A percentile compares a stretch with the other conserved stretches of the same genome.
phyloP scores from a whole-genome alignment of 2,329 filamentous ascomycete species.

The Cladosporium sp. region DNA sequence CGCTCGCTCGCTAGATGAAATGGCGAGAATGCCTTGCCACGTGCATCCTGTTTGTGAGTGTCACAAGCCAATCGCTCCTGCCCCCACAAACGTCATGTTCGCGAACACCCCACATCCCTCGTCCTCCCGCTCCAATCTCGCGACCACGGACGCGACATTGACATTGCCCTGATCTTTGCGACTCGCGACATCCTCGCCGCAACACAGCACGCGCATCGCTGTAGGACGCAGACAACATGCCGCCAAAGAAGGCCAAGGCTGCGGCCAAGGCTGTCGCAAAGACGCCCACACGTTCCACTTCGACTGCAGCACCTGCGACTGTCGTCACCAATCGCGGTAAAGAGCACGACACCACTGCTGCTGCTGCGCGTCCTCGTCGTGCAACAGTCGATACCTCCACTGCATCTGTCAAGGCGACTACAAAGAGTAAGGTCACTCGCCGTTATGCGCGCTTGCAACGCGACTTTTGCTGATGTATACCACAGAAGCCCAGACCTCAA shows the following conservation, averaged over 20 bases:
- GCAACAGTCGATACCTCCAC: neutral
- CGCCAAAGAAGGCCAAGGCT: constrained; percentile 19
- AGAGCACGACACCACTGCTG: constrained; percentile 27
- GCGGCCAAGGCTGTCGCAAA: neutral
- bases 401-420: neutral
- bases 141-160: constrained; percentile 5
- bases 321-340: constrained; percentile 23
- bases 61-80: constrained; percentile 5
- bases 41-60: neutral
- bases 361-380: constrained; percentile 22
- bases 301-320: constrained; percentile 13
- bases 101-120: too few species aligned
- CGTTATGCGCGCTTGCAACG: neutral
- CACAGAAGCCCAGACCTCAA: neutral
- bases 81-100: neutral
- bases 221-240: constrained; percentile 14
- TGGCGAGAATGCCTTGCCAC: too few species aligned
- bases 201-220: neutral
- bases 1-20: too few species aligned
- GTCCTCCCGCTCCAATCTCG: neutral
- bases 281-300: constrained; percentile 1
- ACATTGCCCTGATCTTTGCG: neutral
- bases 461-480: neutral
- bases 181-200: neutral
- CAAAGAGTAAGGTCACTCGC: neutral